Evolutionary conservation across 148 eudicot species (phyloP).

Genomic region (Arbutus unedo): DNA sequence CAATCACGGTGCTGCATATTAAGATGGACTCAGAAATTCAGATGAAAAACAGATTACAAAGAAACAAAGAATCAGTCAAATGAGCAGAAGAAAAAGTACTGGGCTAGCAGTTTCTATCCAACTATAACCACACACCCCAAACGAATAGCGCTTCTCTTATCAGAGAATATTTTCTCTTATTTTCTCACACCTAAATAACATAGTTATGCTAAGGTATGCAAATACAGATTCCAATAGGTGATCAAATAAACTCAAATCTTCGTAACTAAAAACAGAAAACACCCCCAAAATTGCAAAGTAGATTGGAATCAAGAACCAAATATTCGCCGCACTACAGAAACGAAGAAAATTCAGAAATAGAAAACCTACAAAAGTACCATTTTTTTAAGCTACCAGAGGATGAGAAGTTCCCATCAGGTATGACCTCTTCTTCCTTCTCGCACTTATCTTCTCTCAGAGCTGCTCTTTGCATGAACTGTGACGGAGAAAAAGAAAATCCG

Average conservation of each 20-base stretch:
- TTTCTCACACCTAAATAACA: background rate
- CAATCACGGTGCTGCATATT: constrained; percentile 67
- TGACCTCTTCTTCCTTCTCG: constrained; percentile 41
- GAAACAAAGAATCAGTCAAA: background rate
- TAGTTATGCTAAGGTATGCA: background rate
- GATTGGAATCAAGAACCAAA: background rate
- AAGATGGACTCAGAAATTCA: constrained; percentile 6
- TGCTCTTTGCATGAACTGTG: constrained; percentile 93
- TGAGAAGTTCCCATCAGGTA: constrained; percentile 45
- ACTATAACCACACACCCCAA: background rate
- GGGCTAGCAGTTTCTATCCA: background rate
- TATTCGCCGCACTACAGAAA: background rate
- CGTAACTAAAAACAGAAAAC: background rate
- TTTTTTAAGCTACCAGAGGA: constrained; percentile 46
- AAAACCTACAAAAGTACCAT: constrained; percentile 47
- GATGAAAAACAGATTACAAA: background rate
- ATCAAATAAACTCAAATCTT: background rate
- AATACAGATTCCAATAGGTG: background rate
- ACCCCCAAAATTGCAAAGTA: background rate
- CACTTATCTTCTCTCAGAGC: constrained; percentile 13
- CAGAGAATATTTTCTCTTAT: too few species aligned
- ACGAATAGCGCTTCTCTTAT: background rate
- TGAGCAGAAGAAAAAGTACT: background rate
- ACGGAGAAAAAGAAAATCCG: constrained; percentile 6
- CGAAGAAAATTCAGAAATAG: background rate